Evolutionary conservation across 2,329 filamentous ascomycete species (phyloP).

Genomic region (Ceratocystis diversiconidia): DNA sequence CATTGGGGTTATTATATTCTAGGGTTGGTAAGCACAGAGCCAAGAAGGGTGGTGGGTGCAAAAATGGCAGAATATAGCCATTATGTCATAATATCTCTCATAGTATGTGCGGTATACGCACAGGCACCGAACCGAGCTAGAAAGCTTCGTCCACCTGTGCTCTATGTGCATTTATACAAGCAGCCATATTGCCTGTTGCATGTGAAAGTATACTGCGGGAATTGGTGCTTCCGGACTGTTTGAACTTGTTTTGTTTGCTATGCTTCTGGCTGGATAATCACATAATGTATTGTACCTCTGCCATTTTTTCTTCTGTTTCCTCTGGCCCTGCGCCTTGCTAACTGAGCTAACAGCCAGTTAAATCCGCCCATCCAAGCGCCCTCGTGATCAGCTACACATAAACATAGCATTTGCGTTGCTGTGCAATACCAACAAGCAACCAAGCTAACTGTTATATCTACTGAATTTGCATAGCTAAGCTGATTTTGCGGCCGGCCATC

Average conservation of each 20-base stretch:
- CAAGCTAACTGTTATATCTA: no score
- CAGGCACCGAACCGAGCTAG: background rate
- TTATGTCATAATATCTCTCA: constrained; percentile 5
- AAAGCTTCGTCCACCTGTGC: background rate
- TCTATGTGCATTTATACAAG: background rate
- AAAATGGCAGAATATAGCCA: background rate
- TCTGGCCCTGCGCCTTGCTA: background rate
- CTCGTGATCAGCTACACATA: background rate
- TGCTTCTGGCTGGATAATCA: background rate
- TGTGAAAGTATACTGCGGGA: background rate
- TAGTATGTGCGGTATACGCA: background rate
- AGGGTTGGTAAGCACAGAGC: background rate
- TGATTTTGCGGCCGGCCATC: no score
- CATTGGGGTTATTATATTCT: background rate
- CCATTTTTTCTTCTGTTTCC: background rate
- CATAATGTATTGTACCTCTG: background rate
- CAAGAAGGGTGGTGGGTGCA: background rate
- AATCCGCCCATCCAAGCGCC: background rate
- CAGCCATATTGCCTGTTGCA: background rate
- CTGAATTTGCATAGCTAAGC: no score
- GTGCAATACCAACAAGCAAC: background rate
- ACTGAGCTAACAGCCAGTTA: background rate
- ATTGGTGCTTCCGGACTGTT: background rate
- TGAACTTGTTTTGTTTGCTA: background rate
- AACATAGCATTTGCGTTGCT: background rate